Percentiles rank a stretch among this genome's conserved stretches.
Conservation (phyloP, 2,329 filamentous ascomycete species). For the Dactylonectria macrodidyma region DNA sequence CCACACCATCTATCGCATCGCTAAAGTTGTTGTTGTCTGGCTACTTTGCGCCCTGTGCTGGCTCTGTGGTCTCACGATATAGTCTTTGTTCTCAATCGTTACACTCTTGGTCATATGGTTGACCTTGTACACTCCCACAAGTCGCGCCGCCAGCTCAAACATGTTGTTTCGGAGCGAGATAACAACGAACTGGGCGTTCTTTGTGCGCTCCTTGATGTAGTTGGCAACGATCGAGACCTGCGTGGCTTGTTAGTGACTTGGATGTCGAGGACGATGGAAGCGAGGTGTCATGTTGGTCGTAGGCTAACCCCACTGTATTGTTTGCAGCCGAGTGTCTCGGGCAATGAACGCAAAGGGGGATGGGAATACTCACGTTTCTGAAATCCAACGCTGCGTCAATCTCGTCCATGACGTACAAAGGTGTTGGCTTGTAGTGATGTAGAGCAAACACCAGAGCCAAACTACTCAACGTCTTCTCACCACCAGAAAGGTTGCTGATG, state of each 20-base stretch:
- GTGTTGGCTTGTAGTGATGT: constrained; percentile 98
- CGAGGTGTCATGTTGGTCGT: constrained; percentile 35
- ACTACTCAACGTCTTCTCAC: constrained; percentile 96
- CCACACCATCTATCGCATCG: constrained; percentile 49
- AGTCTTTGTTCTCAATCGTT: constrained; percentile 88
- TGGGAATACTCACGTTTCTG: constrained; percentile 82
- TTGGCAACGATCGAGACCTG: constrained; percentile 97
- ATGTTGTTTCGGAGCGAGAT: constrained; percentile 99
- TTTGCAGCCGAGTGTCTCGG: constrained; percentile 45
- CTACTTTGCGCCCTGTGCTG: constrained; percentile 53
- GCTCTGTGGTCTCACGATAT: constrained; percentile 65
- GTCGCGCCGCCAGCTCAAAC: constrained; percentile 96
- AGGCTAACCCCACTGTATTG: constrained; percentile 27
- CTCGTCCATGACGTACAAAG: constrained; percentile 99
- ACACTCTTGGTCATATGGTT: constrained; percentile 98
- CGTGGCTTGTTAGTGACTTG: constrained; percentile 39
- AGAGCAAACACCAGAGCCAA: constrained; percentile 97
- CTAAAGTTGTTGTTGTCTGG: constrained; percentile 54
- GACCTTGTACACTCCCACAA: constrained; percentile 99
- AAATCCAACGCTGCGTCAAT: constrained; percentile 99
- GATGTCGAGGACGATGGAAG: constrained; percentile 27
- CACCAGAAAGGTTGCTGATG: constrained; percentile 94
- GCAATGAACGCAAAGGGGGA: constrained; percentile 15
- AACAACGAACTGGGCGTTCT: constrained; percentile 99
- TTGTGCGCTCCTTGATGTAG: constrained; percentile 99